These are phyloP conservation scores for Aurinia saxatilis DNA, from an alignment of 345 rosid species.

Conservation along the genomic window DNA sequence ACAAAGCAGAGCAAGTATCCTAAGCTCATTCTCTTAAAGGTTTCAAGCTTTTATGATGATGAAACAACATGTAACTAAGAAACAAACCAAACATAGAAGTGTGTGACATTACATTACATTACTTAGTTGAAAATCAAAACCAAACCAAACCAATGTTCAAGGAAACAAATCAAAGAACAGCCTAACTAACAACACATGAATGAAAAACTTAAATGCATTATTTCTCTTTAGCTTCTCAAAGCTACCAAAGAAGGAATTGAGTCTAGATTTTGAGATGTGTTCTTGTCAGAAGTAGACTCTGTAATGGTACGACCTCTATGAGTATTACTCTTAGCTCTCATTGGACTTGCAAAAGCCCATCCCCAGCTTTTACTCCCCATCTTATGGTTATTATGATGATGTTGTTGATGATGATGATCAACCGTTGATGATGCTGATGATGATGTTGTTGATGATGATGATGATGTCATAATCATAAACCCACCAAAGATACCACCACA, in stretches of 20 bases:
- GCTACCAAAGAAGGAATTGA: slow-evolving; percentile 73
- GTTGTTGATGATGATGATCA: slow-evolving; percentile 24
- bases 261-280: slow-evolving; percentile 37
- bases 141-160: slow-evolving; percentile 22
- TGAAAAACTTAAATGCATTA: not conserved
- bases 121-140: slow-evolving; percentile 1
- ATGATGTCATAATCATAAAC: slow-evolving; percentile 62
- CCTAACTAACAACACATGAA: slow-evolving; percentile 26
- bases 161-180: slow-evolving; percentile 2
- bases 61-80: not conserved
- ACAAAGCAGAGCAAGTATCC: slow-evolving; percentile 13
- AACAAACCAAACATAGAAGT: slow-evolving; percentile 1
- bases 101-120: slow-evolving; percentile 19
- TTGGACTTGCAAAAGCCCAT: slow-evolving; percentile 93
- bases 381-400: slow-evolving; percentile 12
- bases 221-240: slow-evolving; percentile 36
- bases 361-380: slow-evolving; percentile 57
- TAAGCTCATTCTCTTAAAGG: slow-evolving; percentile 9
- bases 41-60: slow-evolving; percentile 15
- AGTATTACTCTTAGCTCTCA: slow-evolving; percentile 59
- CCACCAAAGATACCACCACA: slow-evolving; percentile 99
- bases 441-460: slow-evolving; percentile 45
- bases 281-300: slow-evolving; percentile 21
- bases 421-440: slow-evolving; percentile 38
- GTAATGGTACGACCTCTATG: slow-evolving; percentile 27